These are phyloP conservation scores for Hemisphaericaspora nanyangensis DNA, from an alignment of 805 yeast genomes.

Conservation along the genomic window DNA sequence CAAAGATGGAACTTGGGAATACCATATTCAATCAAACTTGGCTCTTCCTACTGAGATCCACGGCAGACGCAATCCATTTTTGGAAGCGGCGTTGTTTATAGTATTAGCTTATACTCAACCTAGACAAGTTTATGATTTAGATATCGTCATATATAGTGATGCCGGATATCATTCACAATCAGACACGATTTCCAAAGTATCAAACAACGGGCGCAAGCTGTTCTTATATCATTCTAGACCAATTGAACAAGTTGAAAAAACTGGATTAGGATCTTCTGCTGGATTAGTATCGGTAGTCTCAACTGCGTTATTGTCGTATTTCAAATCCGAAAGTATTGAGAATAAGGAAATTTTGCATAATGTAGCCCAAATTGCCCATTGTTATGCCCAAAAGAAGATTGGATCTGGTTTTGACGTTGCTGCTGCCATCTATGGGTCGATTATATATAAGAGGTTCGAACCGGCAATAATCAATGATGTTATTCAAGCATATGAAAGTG, in stretches of 20 bases:
- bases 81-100: constrained; percentile 57
- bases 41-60: constrained; percentile 23
- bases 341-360: constrained; percentile 57
- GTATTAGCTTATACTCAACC: constrained; percentile 52
- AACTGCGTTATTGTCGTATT: constrained; percentile 58
- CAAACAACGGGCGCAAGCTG: constrained; percentile 31
- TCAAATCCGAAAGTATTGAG: constrained; percentile 16
- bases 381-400: constrained; percentile 89
- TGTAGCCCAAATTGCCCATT: constrained; percentile 84
- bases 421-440: constrained; percentile 89
- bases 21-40: constrained; percentile 22
- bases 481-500: constrained; percentile 15
- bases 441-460: constrained; percentile 71
- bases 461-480: constrained; percentile 47
- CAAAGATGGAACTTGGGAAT: constrained; percentile 64
- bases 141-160: constrained; percentile 74
- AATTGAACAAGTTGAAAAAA: constrained; percentile 77
- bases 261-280: constrained; percentile 96
- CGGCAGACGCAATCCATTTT: constrained; percentile 62
- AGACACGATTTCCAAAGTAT: constrained; percentile 31
- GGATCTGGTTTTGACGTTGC: constrained; percentile 99
- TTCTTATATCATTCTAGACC: constrained; percentile 60
- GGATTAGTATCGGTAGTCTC: constrained; percentile 82
- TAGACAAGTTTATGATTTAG: constrained; percentile 25
- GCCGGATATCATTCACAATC: constrained; percentile 83